Base-by-base conservation (phyloP, 2,329 filamentous ascomycete species). In the Ophiocordyceps sinensis region DNA sequence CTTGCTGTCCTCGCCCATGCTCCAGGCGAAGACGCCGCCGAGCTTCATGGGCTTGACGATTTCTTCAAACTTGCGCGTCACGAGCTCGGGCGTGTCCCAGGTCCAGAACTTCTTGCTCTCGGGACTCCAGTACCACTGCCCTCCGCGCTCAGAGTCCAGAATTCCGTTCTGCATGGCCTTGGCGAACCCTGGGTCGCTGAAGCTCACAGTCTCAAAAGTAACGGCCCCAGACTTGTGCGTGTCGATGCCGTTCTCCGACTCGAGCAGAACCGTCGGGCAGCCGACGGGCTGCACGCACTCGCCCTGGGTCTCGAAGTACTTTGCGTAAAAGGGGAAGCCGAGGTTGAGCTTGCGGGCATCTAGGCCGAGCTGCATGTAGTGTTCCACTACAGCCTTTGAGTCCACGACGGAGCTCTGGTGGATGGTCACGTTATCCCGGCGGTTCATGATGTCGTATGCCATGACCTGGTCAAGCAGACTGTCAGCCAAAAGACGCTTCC, bases 361-460 rank as follows among this genome's bases (percentile, higher is more conserved):
- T 2, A 75, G 68, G 3, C 79, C 79, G 21, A 70, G 68, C 3
- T 62, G 58, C 14, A 79, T 55, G 54, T 84, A 85, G 31, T 67
- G 67, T 40, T 77, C 63, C 51, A 85, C 56, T 1, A 71, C 62
- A 5, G 68, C 61, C 2, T 73, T 52, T 9, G 77, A 76, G 12
- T 64, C 66, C 39, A 63, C 50, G 21, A 82, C 60, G 6, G 76
- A 75, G 10, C 70, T 73, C 50, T 84, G 79, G 53, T 85, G 81
- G 26, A 66, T 68, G 2, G 80, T 85, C 17, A 66, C 56, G 39
- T 63, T 73, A 54, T 84, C 76, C n/a, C 82, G 73, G 11, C 81
- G 76, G 60, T 83, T 84, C 71, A 82, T 79, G 38, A 85, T 54
- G 52, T 85, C 81, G 54, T 85, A 85, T 9, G 72, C 69, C 79